These are phyloP conservation scores for Calocybe cyanea DNA, from an alignment of 768 basidiomycete genomes.

Conservation along the genomic window DNA sequence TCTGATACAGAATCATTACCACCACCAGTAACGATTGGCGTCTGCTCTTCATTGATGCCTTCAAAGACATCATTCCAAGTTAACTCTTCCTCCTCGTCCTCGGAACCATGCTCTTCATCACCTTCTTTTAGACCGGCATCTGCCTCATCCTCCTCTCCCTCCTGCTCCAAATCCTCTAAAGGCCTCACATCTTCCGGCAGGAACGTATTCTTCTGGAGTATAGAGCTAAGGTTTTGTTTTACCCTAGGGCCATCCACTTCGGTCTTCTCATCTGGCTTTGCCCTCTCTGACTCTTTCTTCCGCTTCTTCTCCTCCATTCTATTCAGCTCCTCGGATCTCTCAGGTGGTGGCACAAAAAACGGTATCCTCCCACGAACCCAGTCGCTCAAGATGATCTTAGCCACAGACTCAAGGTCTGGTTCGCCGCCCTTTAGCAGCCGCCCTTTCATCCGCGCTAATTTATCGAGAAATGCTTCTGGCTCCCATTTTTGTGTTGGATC, in stretches of 20 bases:
- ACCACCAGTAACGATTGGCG: slow-evolving; percentile 24
- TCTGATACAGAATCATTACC: slow-evolving; percentile 22
- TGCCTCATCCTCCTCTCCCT: slow-evolving; percentile 35
- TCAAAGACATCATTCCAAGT: slow-evolving; percentile 88
- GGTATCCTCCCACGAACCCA: slow-evolving; percentile 98
- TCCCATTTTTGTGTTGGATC: slow-evolving; percentile 55
- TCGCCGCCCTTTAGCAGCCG: slow-evolving; percentile 92
- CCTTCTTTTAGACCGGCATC: slow-evolving; percentile 35
- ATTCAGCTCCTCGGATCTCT: slow-evolving; percentile 57
- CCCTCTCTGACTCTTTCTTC: slow-evolving; percentile 37
- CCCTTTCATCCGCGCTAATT: slow-evolving; percentile 87
- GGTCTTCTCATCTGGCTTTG: slow-evolving; percentile 52
- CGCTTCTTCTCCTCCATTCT: slow-evolving; percentile 54
- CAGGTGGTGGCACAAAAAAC: slow-evolving; percentile 67
- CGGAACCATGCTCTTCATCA: slow-evolving; percentile 36
- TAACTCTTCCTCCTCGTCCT: slow-evolving; percentile 51
- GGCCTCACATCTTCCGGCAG: slow-evolving; percentile 78
- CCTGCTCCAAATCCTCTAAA: slow-evolving; percentile 48
- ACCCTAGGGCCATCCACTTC: slow-evolving; percentile 51
- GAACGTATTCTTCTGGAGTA: slow-evolving; percentile 87
- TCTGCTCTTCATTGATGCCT: slow-evolving; percentile 38
- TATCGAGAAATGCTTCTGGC: slow-evolving; percentile 77
- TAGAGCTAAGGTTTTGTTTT: slow-evolving; percentile 81
- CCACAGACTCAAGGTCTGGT: slow-evolving; percentile 86
- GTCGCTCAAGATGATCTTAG: slow-evolving; percentile 93